phyloP scores from a whole-genome alignment of 75 land plant species.

The Selaginella moellendorffii region DNA sequence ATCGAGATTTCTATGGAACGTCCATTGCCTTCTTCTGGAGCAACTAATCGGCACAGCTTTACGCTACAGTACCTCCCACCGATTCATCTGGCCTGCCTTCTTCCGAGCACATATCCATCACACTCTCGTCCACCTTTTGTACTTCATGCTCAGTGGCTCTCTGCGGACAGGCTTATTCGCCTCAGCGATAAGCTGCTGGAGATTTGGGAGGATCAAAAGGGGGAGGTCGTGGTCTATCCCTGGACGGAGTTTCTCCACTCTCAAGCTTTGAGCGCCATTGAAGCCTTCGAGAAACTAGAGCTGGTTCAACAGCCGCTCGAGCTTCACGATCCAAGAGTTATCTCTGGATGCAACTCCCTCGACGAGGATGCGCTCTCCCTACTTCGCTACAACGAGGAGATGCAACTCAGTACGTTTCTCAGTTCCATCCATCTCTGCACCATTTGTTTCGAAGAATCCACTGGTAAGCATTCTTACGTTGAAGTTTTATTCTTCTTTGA shows the following conservation, averaged over 20 bases:
- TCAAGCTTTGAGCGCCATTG: constrained; percentile 39
- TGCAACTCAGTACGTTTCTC: constrained; percentile 34
- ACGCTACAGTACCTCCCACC: constrained; percentile 57
- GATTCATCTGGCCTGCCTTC: constrained; percentile 42
- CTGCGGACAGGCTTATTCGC: constrained; percentile 31
- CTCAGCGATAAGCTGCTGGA: constrained; percentile 50
- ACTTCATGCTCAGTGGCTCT: constrained; percentile 52
- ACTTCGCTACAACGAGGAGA: constrained; percentile 53
- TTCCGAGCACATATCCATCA: constrained; percentile 71
- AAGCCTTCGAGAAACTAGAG: constrained; percentile 33
- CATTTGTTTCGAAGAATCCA: constrained; percentile 57
- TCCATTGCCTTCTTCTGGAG: too few species aligned
- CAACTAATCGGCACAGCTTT: too few species aligned
- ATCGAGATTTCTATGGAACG: too few species aligned
- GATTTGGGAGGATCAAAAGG: constrained; percentile 45
- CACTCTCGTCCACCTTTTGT: constrained; percentile 48
- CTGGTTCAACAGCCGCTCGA: constrained; percentile 22
- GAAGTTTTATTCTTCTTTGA: background rate
- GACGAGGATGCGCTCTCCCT: constrained; percentile 43
- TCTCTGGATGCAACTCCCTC: constrained; percentile 40
- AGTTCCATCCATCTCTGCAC: constrained; percentile 42
- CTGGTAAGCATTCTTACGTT: constrained; percentile 30
- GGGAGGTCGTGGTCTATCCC: constrained; percentile 56
- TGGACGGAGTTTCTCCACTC: constrained; percentile 71
- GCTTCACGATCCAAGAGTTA: constrained; percentile 37